Evolutionary conservation across 2,329 filamentous ascomycete genomes (phyloP).

Genomic region (Ophiognomonia clavigignenti-juglandacearum): DNA sequence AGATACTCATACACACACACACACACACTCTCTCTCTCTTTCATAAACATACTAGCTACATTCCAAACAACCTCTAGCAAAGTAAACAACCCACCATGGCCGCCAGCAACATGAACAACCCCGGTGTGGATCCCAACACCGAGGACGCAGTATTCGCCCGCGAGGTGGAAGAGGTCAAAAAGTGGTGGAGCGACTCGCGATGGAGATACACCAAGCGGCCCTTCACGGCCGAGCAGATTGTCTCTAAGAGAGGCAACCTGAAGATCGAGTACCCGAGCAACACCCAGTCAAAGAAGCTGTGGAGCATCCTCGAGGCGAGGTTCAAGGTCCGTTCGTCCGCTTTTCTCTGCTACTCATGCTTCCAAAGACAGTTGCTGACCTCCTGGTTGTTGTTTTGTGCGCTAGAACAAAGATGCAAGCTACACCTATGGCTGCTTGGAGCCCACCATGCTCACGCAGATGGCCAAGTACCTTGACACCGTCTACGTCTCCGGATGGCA

Average conservation of each 20-base stretch:
- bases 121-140: conserved; percentile 48
- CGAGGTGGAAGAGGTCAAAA: conserved; percentile 83
- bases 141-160: conserved; percentile 68
- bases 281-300: conserved; percentile 86
- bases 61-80: background rate
- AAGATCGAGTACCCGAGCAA: conserved; percentile 92
- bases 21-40: background rate
- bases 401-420: conserved; percentile 81
- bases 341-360: too few species aligned
- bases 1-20: background rate
- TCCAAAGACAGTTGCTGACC: background rate
- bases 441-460: conserved; percentile 97
- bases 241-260: conserved; percentile 87
- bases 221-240: conserved; percentile 95
- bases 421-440: conserved; percentile 97
- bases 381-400: background rate
- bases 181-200: conserved; percentile 90
- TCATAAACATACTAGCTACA: background rate
- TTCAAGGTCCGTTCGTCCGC: conserved; percentile 67
- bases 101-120: conserved; percentile 57
- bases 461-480: conserved; percentile 98
- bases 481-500: conserved; percentile 99
- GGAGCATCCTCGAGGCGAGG: conserved; percentile 79
- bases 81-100: conserved; percentile 41
- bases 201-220: conserved; percentile 91